Evolutionary conservation across 768 basidiomycete species (phyloP), one percentile per base, ranked within the genome.

Genomic region (Rhodotorula diobovata): DNA sequence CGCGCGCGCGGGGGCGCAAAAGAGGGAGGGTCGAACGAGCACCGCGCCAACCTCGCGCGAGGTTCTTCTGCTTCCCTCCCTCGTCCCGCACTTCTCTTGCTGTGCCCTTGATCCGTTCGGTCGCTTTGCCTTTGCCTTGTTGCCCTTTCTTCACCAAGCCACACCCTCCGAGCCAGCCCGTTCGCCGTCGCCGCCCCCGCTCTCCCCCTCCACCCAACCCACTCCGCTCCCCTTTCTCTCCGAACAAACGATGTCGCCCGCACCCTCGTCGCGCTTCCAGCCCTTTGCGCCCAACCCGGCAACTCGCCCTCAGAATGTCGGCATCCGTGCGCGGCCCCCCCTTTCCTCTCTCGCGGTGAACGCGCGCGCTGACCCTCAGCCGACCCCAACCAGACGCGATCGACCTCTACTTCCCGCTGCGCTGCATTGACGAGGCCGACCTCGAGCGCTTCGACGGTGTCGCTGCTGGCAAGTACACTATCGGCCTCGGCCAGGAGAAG

Each of bases 381-480:
- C 57, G 43, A 20, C n/a, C 18, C 25, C 51, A 25, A 34, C 21
- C 68, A 78, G 76, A 79, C 74, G 93, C 85, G 61, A 87, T 94
- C 81, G 93, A 98, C 79, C 86, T 91, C 81, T 98, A 96, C 85
- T 94, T 95, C 83, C 94, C 70, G 16, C 61, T 39, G 61, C 77
- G 96, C 89, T 96, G 94, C 83, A 90, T 99, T 83, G 93, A 93
- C 16, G 93, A 98, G 82, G 87, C 89, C 63, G 94, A 90, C 74
- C 88, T 99, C 61, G 95, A 98, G 81, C 88, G 84, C 66, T 98
- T 90, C 81, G 95, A 98, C 78, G 90, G 90, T 77, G 95, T 97
- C 55, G 83, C 91, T 67, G 87, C 90, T 78, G 96, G 96, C 70
- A 98, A 98, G 73, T 98, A 99, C 84, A 99, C 96, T 75, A 96